Evolutionary conservation across 495 filamentous ascomycete genomes (phyloP).

Genomic region (Penicillium dipodomyicola): DNA sequence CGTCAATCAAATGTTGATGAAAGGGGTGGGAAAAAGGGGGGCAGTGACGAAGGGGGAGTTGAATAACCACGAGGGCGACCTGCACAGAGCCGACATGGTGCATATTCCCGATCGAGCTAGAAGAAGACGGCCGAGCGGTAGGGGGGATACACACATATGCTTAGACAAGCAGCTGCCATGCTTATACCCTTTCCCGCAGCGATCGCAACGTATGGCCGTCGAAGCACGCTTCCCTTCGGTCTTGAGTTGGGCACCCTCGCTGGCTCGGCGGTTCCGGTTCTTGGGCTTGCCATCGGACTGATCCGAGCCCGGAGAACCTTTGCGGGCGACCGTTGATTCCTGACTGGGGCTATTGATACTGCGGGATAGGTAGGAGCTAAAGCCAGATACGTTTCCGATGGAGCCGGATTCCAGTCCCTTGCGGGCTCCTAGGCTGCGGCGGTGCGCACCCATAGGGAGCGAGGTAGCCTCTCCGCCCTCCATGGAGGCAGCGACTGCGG

Average conservation of each 20-base stretch:
- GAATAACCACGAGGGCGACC: constrained; percentile 48
- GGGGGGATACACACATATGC: constrained; percentile 90
- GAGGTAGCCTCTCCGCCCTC: constrained; percentile 50
- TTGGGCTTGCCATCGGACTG: constrained; percentile 55
- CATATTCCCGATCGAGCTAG: constrained; percentile 39
- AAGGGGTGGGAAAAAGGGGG: constrained; percentile 16
- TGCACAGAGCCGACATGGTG: constrained; percentile 48
- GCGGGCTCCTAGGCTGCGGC: constrained; percentile 46
- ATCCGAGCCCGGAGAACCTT: constrained; percentile 46
- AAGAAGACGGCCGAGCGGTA: constrained; percentile 42
- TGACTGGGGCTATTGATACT: constrained; percentile 55
- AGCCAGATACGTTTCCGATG: constrained; percentile 36
- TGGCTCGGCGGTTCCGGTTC: constrained; percentile 73
- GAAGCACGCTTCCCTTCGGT: constrained; percentile 70
- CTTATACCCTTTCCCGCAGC: constrained; percentile 99
- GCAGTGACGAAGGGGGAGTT: constrained; percentile 14
- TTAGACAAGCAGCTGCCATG: constrained; percentile 99
- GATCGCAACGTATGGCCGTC: constrained; percentile 90
- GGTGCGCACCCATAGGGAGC: constrained; percentile 40
- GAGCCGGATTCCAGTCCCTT: constrained; percentile 48
- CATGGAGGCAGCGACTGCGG: constrained; percentile 71
- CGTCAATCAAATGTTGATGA: constrained; percentile 31
- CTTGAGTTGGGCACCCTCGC: constrained; percentile 81
- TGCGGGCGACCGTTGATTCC: constrained; percentile 51
- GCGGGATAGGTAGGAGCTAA: constrained; percentile 44